Base-by-base conservation (phyloP, 2,329 filamentous ascomycete species). In the Tolypocladium capitatum region DNA sequence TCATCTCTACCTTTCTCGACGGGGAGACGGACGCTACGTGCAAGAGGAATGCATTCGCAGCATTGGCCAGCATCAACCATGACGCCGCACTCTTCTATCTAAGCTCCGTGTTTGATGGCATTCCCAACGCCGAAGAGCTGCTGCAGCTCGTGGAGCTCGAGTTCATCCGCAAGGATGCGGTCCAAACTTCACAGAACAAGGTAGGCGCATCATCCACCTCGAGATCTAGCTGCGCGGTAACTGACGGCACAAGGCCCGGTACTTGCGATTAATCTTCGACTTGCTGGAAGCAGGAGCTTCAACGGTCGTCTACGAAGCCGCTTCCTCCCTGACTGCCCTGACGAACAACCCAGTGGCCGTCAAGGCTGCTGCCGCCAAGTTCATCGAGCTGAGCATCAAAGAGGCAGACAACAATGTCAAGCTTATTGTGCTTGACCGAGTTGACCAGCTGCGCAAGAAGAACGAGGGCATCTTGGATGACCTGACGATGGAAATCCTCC, bases 391-490 rank as follows among this genome's bases (percentile, higher is more conserved):
- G 9, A 89, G 86, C 63, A 96, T 98, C 64, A 95, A 94, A 69
- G 92, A 97, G 68, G 84, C 92, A 1, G 92, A 98, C 66, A 98
- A 98, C 73, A 98, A 98, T 62, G 92, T 98, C 54, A 98, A 98
- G 71, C 81, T 98, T 42, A 98, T 98, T 57, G 92, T 98, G 20
- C 75, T 98, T 40, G 92, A 97, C 61, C 84, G 91, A 42, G 92
- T 98, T 34, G 85, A 95, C 59, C 83, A 91, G 59, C 68, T 96
- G 52, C 79, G 90, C 57, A 82, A 84, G 63, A 87, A 87, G 67
- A 94, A 95, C 57, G 86, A 92, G 61, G 90, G 90, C 46, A 81
- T 97, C 20, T 69, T 98, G 49, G 90, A 97, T 61, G 92, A 98
- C 60, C 69, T 97, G 44, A 88, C 86, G 5, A 97, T 98, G 92